Evolutionary conservation across 1,284 basidiomycete species (phyloP).

Genomic region (Heterobasidion parviporum): DNA sequence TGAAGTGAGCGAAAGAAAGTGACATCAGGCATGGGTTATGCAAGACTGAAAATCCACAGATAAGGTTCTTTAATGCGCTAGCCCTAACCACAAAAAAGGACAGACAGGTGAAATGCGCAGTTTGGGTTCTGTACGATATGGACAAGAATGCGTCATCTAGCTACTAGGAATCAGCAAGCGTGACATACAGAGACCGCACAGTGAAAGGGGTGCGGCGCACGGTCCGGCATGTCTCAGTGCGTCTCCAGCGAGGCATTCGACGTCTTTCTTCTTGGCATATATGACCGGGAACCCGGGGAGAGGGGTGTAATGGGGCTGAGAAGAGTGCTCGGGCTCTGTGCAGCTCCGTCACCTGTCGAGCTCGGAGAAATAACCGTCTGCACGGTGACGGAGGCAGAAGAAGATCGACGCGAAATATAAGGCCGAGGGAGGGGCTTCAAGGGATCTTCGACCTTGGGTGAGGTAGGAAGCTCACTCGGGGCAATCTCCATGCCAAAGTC

Average conservation of each 20-base stretch:
- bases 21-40: no score
- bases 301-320: background rate
- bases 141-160: no score
- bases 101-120: no score
- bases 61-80: no score
- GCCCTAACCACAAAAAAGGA: no score
- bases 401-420: conserved; percentile 48
- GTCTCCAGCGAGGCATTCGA: conserved; percentile 3
- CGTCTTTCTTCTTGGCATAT: conserved; percentile 4
- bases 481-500: conserved; percentile 32
- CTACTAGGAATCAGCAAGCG: no score
- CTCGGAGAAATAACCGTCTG: background rate
- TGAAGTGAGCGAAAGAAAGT: no score
- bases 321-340: background rate
- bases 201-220: background rate
- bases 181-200: no score
- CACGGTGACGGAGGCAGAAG: conserved; percentile 32
- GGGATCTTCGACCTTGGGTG: conserved; percentile 18
- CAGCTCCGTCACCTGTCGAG: background rate
- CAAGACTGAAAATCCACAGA: no score
- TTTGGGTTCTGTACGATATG: no score
- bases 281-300: conserved; percentile 1
- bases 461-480: conserved; percentile 15
- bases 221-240: background rate
- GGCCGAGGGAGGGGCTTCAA: conserved; percentile 43